Evolutionary conservation across 2,329 filamentous ascomycete genomes (phyloP).

Genomic region (Epichloe brachyelytri): DNA sequence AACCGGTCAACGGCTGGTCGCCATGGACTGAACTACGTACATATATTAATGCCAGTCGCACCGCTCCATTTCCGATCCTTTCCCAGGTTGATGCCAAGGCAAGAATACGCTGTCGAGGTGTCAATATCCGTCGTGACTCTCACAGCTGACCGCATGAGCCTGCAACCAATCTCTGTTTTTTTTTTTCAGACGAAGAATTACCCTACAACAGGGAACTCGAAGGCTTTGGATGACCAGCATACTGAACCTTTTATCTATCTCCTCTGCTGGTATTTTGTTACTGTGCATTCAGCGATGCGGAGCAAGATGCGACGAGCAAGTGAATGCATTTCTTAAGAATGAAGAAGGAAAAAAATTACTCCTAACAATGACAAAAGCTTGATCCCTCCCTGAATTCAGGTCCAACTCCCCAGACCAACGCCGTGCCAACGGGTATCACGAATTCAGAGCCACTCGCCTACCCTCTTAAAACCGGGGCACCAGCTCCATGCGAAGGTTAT

Average conservation of each 20-base stretch:
- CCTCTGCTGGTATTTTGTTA: no score
- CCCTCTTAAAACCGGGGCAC: neutral
- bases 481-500: neutral
- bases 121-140: no score
- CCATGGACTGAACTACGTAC: no score
- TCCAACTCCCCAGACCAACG: constrained; percentile 8
- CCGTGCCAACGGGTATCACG: constrained; percentile 13
- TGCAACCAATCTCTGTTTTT: no score
- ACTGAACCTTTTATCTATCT: neutral
- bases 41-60: no score
- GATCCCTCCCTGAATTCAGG: neutral
- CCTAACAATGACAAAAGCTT: neutral
- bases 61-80: no score
- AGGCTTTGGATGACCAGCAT: neutral
- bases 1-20: no score
- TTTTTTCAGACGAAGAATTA: no score
- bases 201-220: no score
- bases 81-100: no score
- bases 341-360: neutral
- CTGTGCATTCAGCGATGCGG: neutral
- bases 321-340: neutral
- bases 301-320: neutral
- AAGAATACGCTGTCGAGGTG: no score
- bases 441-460: constrained; percentile 6
- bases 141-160: no score